phyloP scores from a whole-genome alignment of 1,284 basidiomycete species.

The Apiotrichum gamsii region DNA sequence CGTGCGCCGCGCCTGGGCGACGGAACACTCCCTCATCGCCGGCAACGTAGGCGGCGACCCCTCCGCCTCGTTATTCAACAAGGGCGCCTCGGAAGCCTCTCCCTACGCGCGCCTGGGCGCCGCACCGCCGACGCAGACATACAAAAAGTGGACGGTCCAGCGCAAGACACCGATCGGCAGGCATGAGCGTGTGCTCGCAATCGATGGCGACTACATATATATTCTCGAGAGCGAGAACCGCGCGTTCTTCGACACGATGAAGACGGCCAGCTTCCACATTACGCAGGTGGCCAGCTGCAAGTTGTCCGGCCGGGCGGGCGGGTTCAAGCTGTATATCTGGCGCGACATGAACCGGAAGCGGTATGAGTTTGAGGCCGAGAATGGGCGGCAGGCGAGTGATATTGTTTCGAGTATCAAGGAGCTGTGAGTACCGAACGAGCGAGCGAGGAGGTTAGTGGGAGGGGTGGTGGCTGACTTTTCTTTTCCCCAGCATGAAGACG shows the following conservation, averaged over 20 bases:
- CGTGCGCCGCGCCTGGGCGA: conserved; percentile 70
- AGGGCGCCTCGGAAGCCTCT: conserved; percentile 70
- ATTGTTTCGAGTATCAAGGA: conserved; percentile 38
- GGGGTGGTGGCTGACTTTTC: background rate
- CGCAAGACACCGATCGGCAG: conserved; percentile 89
- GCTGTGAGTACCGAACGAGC: conserved; percentile 28
- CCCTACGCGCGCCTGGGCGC: conserved; percentile 53
- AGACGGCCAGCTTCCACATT: conserved; percentile 88
- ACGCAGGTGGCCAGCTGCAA: conserved; percentile 77
- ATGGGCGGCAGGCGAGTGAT: conserved; percentile 59
- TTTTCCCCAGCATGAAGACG: background rate
- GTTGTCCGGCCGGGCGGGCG: conserved; percentile 70
- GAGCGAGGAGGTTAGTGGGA: too few relatives aligned
- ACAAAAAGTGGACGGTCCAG: conserved; percentile 91
- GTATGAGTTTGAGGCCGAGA: conserved; percentile 97
- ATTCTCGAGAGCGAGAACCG: conserved; percentile 82
- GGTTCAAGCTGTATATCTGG: conserved; percentile 77
- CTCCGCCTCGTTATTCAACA: conserved; percentile 82
- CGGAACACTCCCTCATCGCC: conserved; percentile 55
- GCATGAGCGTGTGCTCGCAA: conserved; percentile 83
- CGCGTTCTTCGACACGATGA: conserved; percentile 77
- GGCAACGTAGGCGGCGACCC: conserved; percentile 62
- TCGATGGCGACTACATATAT: conserved; percentile 95
- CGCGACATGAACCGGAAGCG: conserved; percentile 69
- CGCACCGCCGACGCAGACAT: conserved; percentile 54